Evolutionary conservation across 1,284 basidiomycete genomes (phyloP), one percentile per base, ranked within the genome.

Genomic region (Apiotrichum sp.): DNA sequence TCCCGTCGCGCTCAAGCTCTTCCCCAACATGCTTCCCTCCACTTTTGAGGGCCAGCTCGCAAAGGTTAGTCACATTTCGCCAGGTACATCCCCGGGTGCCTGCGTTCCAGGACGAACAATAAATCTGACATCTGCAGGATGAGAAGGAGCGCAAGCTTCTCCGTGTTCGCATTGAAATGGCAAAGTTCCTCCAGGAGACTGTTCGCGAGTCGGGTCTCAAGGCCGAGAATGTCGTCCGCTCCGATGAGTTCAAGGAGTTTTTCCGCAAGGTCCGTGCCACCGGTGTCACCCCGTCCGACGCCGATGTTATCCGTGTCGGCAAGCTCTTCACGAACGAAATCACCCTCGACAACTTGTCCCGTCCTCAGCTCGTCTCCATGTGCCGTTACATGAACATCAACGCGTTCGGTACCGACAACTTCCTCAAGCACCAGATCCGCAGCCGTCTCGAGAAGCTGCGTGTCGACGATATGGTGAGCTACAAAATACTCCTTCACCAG

Each of bases 341-440:
- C 58, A 97, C 95, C 0, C 83, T 99, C 56, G 96, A 98, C 81
- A 99, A 99, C 76, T 81, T 99, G 60, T 93, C 93, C 3, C 86
- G 95, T 35, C 93, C 96, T 31, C 95, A 99, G 77, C 83, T 99
- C 14, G 93, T 97, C 41, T 95, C 91, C 2, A 95, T 96, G 86
- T 97, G 88, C 68, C 83, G 91, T 54, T 96, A 96, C 76, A 97
- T 98, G 93, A 92, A 89, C 65, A 84, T 98, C 71, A 92, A 98
- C 77, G 95, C 95, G 3, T 99, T 98, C 69, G 95, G 95, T 45
- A 98, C 96, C 39, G 95, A 99, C 77, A 98, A 98, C 78, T 98
- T 97, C 79, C 82, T 99, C 47, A 88, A 95, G 54, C 93, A 93
- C 57, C 87, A 90, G 59, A 92, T 99, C 72, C 87, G 92, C 43